Conservation (phyloP, 768 basidiomycete genomes). For the Dictyophora rubrovolvata region DNA sequence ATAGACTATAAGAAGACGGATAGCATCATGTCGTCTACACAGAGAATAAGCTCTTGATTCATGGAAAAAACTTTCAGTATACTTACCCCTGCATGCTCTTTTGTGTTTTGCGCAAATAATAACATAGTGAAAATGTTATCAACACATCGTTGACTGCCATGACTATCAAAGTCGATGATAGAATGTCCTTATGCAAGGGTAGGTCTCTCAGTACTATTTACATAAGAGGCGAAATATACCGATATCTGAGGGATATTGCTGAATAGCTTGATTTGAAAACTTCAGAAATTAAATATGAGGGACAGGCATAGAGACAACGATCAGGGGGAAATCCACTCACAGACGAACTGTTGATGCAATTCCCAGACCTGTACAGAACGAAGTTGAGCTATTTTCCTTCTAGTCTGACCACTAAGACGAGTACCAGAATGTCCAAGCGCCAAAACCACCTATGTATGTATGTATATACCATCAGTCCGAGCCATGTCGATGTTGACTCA, state of each 20-base stretch:
- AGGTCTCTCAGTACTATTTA: neutral
- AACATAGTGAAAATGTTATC: neutral
- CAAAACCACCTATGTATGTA: neutral
- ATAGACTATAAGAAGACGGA: conserved; percentile 2
- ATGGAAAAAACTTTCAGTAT: neutral
- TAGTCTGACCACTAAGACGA: neutral
- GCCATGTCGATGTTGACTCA: neutral
- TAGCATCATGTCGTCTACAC: neutral
- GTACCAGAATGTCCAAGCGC: conserved; percentile 3
- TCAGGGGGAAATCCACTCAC: neutral
- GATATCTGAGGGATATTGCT: neutral
- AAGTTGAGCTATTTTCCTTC: neutral
- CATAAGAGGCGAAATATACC: neutral
- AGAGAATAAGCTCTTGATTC: neutral
- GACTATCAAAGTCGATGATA: conserved; percentile 2
- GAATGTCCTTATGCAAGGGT: neutral
- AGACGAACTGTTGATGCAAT: neutral
- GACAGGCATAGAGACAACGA: neutral
- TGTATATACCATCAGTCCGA: neutral
- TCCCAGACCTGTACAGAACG: neutral
- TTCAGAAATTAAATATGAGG: neutral
- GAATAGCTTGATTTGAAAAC: conserved; percentile 1
- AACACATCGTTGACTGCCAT: conserved; percentile 8
- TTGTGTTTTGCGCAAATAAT: neutral
- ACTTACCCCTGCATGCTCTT: neutral